phyloP scores from a whole-genome alignment of 1,139 yeast genomes.

The Barnettozyma hawaiiensis region DNA sequence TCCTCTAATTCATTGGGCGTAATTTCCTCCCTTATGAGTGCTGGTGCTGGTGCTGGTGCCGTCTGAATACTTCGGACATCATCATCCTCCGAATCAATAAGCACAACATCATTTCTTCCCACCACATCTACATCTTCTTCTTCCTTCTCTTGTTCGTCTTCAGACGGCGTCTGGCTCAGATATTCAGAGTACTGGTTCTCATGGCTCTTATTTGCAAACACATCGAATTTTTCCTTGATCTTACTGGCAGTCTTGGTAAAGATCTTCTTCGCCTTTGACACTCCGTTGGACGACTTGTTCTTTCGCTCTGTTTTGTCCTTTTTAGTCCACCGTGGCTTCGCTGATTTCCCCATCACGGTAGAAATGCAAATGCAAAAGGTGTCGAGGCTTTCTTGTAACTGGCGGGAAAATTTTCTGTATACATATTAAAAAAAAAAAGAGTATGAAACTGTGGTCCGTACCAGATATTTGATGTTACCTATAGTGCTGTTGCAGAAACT shows the following conservation, averaged over 20 bases:
- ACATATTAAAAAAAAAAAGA: background rate
- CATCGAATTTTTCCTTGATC: slow-evolving; percentile 19
- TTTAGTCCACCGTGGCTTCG: slow-evolving; percentile 31
- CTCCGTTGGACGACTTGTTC: slow-evolving; percentile 8
- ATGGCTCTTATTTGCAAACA: slow-evolving; percentile 21
- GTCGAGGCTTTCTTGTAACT: background rate
- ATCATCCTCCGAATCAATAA: slow-evolving; percentile 4
- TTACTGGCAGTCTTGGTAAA: slow-evolving; percentile 6
- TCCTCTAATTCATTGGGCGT: slow-evolving; percentile 33
- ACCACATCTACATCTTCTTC: background rate
- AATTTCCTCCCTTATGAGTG: background rate
- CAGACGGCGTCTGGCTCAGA: slow-evolving; percentile 1
- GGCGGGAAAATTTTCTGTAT: background rate
- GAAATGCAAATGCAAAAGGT: no score
- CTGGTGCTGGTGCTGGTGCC: background rate
- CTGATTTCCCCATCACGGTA: background rate
- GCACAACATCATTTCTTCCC: background rate
- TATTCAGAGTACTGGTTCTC: slow-evolving; percentile 20
- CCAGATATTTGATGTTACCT: background rate
- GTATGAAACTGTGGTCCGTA: background rate
- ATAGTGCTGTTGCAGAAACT: no score
- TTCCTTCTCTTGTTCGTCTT: slow-evolving; percentile 1
- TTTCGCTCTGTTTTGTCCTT: background rate
- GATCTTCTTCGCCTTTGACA: slow-evolving; percentile 11
- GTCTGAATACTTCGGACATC: slow-evolving; percentile 3